Evolutionary conservation across 2,329 filamentous ascomycete species (phyloP).

Genomic region (Fusarium sp.): DNA sequence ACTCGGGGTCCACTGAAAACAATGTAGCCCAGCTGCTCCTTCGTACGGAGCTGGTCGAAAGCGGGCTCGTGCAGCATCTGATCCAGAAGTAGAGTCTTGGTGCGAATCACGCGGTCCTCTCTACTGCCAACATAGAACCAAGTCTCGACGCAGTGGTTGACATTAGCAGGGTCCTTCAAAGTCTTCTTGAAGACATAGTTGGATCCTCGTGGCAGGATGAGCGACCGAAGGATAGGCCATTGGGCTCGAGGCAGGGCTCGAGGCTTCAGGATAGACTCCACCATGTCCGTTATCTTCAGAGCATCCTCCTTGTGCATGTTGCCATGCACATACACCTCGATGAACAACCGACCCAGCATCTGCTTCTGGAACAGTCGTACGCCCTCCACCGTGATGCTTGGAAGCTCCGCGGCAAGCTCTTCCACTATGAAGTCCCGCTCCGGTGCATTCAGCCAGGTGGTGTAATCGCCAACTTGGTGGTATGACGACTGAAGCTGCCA

Average conservation of each 20-base stretch:
- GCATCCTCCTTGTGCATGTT: conserved; percentile 96
- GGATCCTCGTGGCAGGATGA: conserved; percentile 78
- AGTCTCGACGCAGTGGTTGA: conserved; percentile 87
- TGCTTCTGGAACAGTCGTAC: conserved; percentile 81
- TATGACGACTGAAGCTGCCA: conserved; percentile 89
- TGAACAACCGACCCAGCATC: conserved; percentile 80
- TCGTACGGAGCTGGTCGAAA: conserved; percentile 93
- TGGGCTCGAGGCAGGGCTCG: conserved; percentile 76
- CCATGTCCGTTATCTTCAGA: conserved; percentile 80
- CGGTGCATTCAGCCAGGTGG: conserved; percentile 76
- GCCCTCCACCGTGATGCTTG: conserved; percentile 74
- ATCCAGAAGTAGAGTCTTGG: conserved; percentile 80
- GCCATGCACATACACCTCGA: conserved; percentile 88
- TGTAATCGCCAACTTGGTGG: conserved; percentile 84
- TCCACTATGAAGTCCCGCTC: conserved; percentile 79
- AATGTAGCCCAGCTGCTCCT: conserved; percentile 96
- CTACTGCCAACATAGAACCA: conserved; percentile 74
- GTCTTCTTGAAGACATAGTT: conserved; percentile 85
- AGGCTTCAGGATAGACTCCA: conserved; percentile 79
- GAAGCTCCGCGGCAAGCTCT: conserved; percentile 78
- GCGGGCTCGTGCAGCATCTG: conserved; percentile 93
- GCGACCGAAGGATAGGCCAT: conserved; percentile 78
- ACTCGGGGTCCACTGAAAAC: conserved; percentile 82
- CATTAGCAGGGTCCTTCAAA: conserved; percentile 84
- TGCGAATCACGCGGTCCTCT: conserved; percentile 72